Evolutionary conservation across 176 grass and related monocot genomes (phyloP).

Genomic region (Hordeum marinum): DNA sequence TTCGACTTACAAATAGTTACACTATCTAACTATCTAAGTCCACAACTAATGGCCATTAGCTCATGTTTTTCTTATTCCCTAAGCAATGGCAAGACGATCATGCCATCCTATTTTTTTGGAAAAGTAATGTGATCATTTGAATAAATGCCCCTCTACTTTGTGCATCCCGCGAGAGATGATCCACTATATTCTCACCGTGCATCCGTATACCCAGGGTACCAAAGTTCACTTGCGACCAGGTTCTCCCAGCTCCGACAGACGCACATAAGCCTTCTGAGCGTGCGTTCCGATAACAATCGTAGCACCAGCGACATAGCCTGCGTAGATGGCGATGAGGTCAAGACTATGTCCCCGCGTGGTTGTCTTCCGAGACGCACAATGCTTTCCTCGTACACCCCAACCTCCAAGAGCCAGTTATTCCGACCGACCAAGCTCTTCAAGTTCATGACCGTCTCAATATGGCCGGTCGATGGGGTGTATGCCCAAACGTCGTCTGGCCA

Average conservation of each 20-base stretch:
- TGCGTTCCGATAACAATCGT: not conserved
- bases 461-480: not conserved
- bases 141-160: not conserved
- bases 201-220: not conserved
- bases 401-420: not conserved
- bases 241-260: not conserved
- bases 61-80: too few relatives aligned
- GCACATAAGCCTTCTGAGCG: not conserved
- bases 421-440: not conserved
- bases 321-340: not conserved
- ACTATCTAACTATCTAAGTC: too few relatives aligned
- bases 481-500: not conserved
- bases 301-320: not conserved
- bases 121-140: not conserved
- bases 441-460: not conserved
- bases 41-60: too few relatives aligned
- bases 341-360: not conserved
- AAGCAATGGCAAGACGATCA: too few relatives aligned
- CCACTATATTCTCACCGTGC: not conserved
- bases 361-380: not conserved
- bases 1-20: too few relatives aligned
- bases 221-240: not conserved
- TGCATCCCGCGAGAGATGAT: not conserved
- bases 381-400: not conserved
- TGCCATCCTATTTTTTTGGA: too few relatives aligned